Evolutionary conservation across 352 stramenopile genomes (phyloP), one percentile per base, ranked within the genome.

Genomic region (Pythium rhizo-oryzae): DNA sequence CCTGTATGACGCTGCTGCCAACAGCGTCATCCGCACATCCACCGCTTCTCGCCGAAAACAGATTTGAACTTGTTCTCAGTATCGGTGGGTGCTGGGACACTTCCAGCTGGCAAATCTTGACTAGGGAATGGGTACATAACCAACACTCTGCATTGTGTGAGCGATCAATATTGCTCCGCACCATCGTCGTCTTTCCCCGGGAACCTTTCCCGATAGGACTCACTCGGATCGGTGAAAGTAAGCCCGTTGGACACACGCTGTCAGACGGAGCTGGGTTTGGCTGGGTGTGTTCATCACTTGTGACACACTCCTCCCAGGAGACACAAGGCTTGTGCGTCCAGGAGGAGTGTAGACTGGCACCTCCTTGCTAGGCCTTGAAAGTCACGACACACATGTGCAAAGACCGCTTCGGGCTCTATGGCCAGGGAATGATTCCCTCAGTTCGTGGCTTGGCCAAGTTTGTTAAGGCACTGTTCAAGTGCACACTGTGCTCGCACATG

Each of bases 401-500:
- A 7, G 28, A 33, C 6, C 28, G 28, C 28, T 6, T 7, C 28
- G 6, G 28, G 28, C 28, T 33, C 28, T 33, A 2, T 33, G n/a
- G n/a, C n/a, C 28, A 33, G 28, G 3, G 28, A 33, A 6, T 33
- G 28, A 33, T 6, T 33, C 28, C 2, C 28, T 33, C 28, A 33
- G 28, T 33, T 33, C 28, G 2, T 7, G 43, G 24, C 18, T 50
- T 24, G 43, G 19, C 11, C 21, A 2, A 68, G 19, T 1, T n/a
- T 21, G 3, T 33, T 37, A 39, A 19, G 54, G 33, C 67, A 74
- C 24, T 74, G 55, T 21, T 62, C 57, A 2, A 63, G 57, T n/a
- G 58, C 58, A 18, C 16, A 37, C 23, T 65, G 47, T 1, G 69
- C 69, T 0, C 63, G 30, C 13, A 56, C 25, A 56, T 79, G 70